phyloP scores from a whole-genome alignment of 2,329 filamentous ascomycete genomes.

The Exserohilum rostratum region DNA sequence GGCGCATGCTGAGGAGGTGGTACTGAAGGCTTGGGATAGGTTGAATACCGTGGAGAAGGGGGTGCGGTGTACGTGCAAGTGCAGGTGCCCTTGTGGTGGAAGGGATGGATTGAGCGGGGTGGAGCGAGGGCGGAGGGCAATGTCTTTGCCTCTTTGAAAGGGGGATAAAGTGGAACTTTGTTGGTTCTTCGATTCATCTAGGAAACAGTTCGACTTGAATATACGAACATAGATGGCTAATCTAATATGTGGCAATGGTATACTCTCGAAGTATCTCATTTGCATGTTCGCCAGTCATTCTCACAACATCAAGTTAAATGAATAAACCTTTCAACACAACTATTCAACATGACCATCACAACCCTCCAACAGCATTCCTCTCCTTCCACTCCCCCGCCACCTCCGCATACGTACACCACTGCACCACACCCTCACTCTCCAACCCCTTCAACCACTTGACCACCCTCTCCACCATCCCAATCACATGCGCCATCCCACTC shows the following conservation, averaged over 20 bases:
- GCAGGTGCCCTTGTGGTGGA: not conserved
- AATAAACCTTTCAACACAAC: too few species aligned
- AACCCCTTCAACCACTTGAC: slow-evolving; percentile 57
- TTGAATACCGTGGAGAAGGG: not conserved
- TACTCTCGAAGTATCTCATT: too few species aligned
- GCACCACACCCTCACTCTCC: slow-evolving; percentile 52
- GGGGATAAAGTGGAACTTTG: not conserved
- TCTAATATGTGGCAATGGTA: too few species aligned
- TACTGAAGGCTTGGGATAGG: not conserved
- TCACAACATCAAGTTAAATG: too few species aligned
- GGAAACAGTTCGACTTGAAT: too few species aligned
- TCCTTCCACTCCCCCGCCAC: slow-evolving; percentile 52
- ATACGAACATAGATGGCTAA: too few species aligned
- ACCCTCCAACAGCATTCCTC: slow-evolving; percentile 17
- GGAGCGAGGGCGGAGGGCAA: not conserved
- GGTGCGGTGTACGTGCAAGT: not conserved
- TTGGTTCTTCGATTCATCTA: too few species aligned
- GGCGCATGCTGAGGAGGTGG: slow-evolving; percentile 1
- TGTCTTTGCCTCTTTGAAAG: slow-evolving; percentile 5
- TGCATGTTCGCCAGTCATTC: too few species aligned
- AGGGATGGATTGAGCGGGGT: not conserved
- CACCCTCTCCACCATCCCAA: slow-evolving; percentile 62
- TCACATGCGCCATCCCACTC: slow-evolving; percentile 65
- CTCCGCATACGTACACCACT: slow-evolving; percentile 54
- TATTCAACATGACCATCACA: too few species aligned